A percentile compares a stretch with the other conserved stretches of the same genome.
phyloP scores from a whole-genome alignment of 202 grass and related monocot genomes.

The Panicum virgatum region DNA sequence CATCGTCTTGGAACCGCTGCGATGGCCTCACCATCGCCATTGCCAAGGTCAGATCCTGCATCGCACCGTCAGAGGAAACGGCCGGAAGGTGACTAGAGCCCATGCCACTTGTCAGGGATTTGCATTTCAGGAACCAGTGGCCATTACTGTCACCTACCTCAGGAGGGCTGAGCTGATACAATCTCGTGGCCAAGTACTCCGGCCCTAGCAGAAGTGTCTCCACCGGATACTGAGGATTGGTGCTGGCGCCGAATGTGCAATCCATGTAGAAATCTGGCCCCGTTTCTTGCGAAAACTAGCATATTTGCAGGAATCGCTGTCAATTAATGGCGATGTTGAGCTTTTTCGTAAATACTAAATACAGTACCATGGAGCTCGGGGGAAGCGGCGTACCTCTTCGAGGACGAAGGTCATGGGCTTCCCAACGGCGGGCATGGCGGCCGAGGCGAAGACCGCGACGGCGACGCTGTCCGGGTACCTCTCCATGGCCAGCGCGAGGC shows the following conservation, averaged over 20 bases:
- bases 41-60: constrained; percentile 54
- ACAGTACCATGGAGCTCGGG: too few species aligned
- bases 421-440: constrained; percentile 43
- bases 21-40: constrained; percentile 42
- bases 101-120: neutral
- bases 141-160: constrained; percentile 28
- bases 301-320: too few species aligned
- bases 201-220: constrained; percentile 23
- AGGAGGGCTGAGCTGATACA: constrained; percentile 48
- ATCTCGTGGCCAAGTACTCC: constrained; percentile 28
- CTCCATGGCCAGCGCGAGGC: constrained; percentile 56
- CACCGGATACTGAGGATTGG: neutral
- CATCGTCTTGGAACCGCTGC: constrained; percentile 15
- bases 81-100: too few species aligned
- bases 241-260: neutral
- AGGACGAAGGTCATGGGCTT: constrained; percentile 25
- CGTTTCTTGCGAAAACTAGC: constrained; percentile 27
- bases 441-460: constrained; percentile 51
- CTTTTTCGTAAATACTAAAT: neutral
- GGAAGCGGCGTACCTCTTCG: constrained; percentile 20
- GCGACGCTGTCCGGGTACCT: constrained; percentile 42
- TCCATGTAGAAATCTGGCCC: constrained; percentile 34
- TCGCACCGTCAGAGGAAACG: too few species aligned
- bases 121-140: neutral
- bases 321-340: too few species aligned